Base-by-base conservation (phyloP, 2,329 filamentous ascomycete genomes). In the Talaromyces sp. region DNA sequence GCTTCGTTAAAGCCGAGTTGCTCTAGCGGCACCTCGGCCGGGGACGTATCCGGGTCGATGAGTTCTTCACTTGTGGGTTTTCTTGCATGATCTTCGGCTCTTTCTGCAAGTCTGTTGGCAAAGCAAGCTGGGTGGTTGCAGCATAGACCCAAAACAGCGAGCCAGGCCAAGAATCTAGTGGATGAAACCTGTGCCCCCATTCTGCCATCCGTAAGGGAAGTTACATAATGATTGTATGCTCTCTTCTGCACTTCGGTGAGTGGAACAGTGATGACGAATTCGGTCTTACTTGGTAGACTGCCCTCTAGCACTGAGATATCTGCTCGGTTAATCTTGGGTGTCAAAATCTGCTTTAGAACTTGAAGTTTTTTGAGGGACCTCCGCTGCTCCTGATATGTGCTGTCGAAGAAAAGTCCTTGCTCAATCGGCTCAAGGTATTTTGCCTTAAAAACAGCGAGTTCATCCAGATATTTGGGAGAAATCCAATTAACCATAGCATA, bases 401-500 rank as follows among this genome's bases (percentile, higher is more conserved):
- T 93, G 67, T 94, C 90, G 1, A 77, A 73, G 66, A 86, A 90
- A 1, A 93, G 82, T 0, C 93, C 93, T 11, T 84, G 79, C 62
- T 89, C 82, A 68, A 97, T 97, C 0, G 91, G 91, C 3, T 83
- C 83, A 5, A 87, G 85, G 73, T 90, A 97, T n/a, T 88, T 85
- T 0, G 82, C 74, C 22, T 82, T 84, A 74, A 97, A 97, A 71
- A 93, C 89, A 0, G 76, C 71, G 10, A 83, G 76, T 3, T 85
- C 83, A 0, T 92, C 92, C 2, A 97, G 82, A 73, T 91, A 97
- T 27, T 86, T 87, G 0, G 91, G 90, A 1, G 91, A 89, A 60
- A 95, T 87, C 92, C 92, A 97, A 68, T 93, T 86, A 65, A 97
- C 89, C 86, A 96, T 91, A n/a, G 88, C 81, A 72, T 89, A 92